Base-by-base conservation (phyloP, 2,329 filamentous ascomycete genomes). In the Arthrocladium fulminans region DNA sequence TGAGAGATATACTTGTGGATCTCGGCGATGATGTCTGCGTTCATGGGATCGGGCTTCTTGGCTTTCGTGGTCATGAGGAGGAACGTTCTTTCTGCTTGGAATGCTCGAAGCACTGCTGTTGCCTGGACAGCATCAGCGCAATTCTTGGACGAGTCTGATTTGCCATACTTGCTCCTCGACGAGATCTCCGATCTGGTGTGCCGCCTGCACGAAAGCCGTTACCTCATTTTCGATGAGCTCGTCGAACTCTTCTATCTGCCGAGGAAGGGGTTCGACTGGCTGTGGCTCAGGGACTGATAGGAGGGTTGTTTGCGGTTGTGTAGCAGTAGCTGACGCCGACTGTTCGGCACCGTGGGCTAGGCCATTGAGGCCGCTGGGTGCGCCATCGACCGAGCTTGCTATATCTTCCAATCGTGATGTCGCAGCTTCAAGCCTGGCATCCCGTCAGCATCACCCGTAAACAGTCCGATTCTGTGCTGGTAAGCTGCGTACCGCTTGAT, bases 401-500 rank as follows among this genome's bases (percentile, higher is more conserved):
- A 98, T 95, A 67, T 98, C 92, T 73, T 98, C 92, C 49, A 98
- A 80, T 51, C 92, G 83, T 55, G 88, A 92, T 45, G 92, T 98
- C 32, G 92, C 92, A 66, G 92, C 92, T 76, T 98, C 92, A 59
- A 98, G 85, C 71, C 92, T 98, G 65, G 57, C 13, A 50, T 24
- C 32, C 22, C 23, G 51, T 57, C 47, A 57, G 55, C 40, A 50
- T 35, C 32, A 15, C 13, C 32, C 6, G 13, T 15, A n/a, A n/a
- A n/a, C n/a, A n/a, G 32, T 5, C n/a, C 10, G n/a, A 15, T n/a
- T 35, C 32, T 35, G 6, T 9, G n/a, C 6, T 22, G 61, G 65
- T 20, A 24, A 30, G 39, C 2, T 27, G 47, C 79, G 60, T 79
- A 97, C 92, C 92, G 82, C 79, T 98, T 98, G 73, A 98, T 96